Base-by-base conservation (phyloP, 805 yeast genomes). In the Yarrowia yakushimensis region DNA sequence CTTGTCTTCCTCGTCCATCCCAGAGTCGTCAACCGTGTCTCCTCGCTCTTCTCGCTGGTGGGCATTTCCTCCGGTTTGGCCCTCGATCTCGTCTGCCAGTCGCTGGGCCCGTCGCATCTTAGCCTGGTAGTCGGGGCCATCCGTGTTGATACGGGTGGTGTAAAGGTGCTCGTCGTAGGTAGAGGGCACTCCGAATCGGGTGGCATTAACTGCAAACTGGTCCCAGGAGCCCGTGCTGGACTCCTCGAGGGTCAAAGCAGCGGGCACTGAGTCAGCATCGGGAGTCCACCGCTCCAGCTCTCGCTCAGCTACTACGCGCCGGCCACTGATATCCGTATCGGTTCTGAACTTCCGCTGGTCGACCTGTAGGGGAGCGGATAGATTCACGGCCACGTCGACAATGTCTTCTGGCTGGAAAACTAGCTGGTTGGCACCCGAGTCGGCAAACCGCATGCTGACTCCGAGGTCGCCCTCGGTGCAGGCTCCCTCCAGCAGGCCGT, bases 11-110 rank as follows among this genome's bases (percentile, higher is more conserved):
- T 94, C 99, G 74, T 94, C 98, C 67, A 89, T 67, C 17, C 96
- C 96, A 64, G 88, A 82, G 70, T 89, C 97, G 71, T 89, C 96
- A 37, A 87, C 81, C 4, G 43, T 68, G 15, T 84, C 65, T 25
- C 96, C 96, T 73, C 99, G 84, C 74, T 93, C 99, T 72, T 93
- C 99, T 66, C 96, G 93, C 25, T 92, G 66, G 72, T 94, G 98
- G 28, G 82, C 76, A 70, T 89, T 91, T 27, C 86, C 87, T 23
- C 86, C 80, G 7, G 81, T 78, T 68, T 83, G 87, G 39, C 81
- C 75, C 73, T 88, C 94, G 68, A 93, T 93, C 71, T 94, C 98
- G 50, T 77, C 79, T 1, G 98, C 97, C 63, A 94, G 73, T 67
- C 78, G 78, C 52, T 86, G 91, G 3, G 99, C 99, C 63, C 82